Evolutionary conservation across 306 rosid genomes (phyloP).

Genomic region (Elaeagnus macrophylla): DNA sequence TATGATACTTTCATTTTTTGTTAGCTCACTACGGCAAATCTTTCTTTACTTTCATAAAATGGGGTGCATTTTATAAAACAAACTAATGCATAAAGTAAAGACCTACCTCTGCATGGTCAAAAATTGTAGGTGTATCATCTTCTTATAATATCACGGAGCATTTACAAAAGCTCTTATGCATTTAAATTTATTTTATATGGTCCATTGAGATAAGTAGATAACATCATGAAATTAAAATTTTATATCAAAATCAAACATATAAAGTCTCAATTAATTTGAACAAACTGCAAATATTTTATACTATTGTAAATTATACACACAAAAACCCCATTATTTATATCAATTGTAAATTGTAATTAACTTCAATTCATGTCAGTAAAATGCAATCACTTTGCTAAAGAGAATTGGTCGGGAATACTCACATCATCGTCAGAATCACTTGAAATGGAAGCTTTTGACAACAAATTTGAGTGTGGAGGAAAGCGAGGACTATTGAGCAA

Average conservation of each 20-base stretch:
- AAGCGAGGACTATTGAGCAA: conserved; percentile 12
- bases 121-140: conserved; percentile 34
- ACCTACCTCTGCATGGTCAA: conserved; percentile 68
- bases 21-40: no score
- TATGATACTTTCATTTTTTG: no score
- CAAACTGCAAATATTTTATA: no score
- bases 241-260: no score
- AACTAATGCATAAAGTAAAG: conserved; percentile 13
- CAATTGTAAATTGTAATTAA: not conserved
- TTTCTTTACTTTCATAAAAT: no score
- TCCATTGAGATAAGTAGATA: no score
- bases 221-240: no score
- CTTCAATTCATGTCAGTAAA: not conserved
- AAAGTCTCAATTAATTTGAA: no score
- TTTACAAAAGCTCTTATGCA: no score
- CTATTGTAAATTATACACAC: no score
- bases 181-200: no score
- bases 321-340: not conserved
- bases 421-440: conserved; percentile 96
- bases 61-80: not conserved
- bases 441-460: conserved; percentile 60
- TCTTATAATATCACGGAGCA: conserved; percentile 11
- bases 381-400: conserved; percentile 10
- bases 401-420: conserved; percentile 21
- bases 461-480: conserved; percentile 51